These are phyloP conservation scores for Lathyrus oleraceus DNA, from an alignment of 306 rosid species.

Conservation along the genomic window DNA sequence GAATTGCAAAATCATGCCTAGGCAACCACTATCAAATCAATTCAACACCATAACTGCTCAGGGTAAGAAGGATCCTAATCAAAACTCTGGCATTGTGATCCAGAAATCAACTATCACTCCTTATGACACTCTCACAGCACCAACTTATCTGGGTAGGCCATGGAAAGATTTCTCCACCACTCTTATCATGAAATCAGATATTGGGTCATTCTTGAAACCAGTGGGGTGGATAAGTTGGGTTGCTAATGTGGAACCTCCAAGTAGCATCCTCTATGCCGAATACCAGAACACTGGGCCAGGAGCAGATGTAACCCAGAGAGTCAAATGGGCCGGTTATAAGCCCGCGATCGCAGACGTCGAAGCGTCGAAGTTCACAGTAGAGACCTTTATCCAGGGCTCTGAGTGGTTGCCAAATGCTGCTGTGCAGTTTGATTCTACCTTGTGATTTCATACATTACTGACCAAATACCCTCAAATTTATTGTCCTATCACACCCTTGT, in stretches of 20 bases:
- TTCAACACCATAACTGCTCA: constrained; percentile 95
- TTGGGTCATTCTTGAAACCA: constrained; percentile 62
- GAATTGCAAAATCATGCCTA: constrained; percentile 63
- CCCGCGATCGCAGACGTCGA: constrained; percentile 48
- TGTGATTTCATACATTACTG: constrained; percentile 40
- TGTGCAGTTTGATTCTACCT: constrained; percentile 50
- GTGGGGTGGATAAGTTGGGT: constrained; percentile 80
- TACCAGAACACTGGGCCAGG: constrained; percentile 70
- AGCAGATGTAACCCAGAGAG: constrained; percentile 51
- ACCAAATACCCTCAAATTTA: neutral
- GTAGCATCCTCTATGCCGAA: constrained; percentile 69
- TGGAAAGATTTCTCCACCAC: constrained; percentile 87
- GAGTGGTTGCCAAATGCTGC: constrained; percentile 66
- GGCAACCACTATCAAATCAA: constrained; percentile 75
- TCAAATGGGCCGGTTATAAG: constrained; percentile 73
- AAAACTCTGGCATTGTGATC: constrained; percentile 77
- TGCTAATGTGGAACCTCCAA: constrained; percentile 53
- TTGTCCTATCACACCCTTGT: constrained; percentile 17
- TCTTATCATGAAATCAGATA: constrained; percentile 58
- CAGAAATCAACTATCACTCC: constrained; percentile 54
- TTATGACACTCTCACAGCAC: constrained; percentile 49
- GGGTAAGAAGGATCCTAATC: constrained; percentile 79
- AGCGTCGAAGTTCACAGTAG: constrained; percentile 57
- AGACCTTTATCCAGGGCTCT: constrained; percentile 63
- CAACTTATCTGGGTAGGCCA: constrained; percentile 85